These are phyloP conservation scores for Amylostereum areolatum DNA, from an alignment of 1,284 basidiomycete genomes.

Conservation along the genomic window DNA sequence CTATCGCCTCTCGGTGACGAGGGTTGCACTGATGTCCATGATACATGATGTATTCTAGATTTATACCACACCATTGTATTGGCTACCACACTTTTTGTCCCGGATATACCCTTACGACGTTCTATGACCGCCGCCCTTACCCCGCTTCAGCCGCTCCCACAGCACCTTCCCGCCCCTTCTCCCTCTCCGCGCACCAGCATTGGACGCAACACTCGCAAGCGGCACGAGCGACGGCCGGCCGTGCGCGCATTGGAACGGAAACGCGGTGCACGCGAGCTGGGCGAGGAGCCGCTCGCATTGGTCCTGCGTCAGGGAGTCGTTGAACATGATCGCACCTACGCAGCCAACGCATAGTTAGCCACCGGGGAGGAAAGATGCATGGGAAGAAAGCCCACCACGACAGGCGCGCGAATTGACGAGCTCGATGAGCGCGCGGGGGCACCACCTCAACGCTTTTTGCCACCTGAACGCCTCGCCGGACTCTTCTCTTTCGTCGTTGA, in stretches of 20 bases:
- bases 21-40: too few relatives aligned
- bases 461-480: constrained; percentile 40
- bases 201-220: constrained; percentile 12
- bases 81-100: too few relatives aligned
- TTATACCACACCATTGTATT: too few relatives aligned
- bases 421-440: constrained; percentile 74
- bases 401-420: constrained; percentile 91
- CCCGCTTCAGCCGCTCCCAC: too few relatives aligned
- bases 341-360: background rate
- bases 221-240: constrained; percentile 41
- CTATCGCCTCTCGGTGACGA: too few relatives aligned
- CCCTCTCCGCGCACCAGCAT: constrained; percentile 3
- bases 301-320: constrained; percentile 62
- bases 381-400: constrained; percentile 49
- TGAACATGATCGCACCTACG: constrained; percentile 94
- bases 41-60: too few relatives aligned
- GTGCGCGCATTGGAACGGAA: constrained; percentile 94
- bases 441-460: constrained; percentile 70
- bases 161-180: background rate
- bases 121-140: too few relatives aligned
- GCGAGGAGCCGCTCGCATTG: constrained; percentile 70
- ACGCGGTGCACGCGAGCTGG: constrained; percentile 62
- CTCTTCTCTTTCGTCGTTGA: constrained; percentile 1
- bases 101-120: too few relatives aligned
- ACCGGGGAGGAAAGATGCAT: constrained; percentile 4